Conservation (phyloP, 2,329 filamentous ascomycete genomes). For the Fusarium armeniacum region DNA sequence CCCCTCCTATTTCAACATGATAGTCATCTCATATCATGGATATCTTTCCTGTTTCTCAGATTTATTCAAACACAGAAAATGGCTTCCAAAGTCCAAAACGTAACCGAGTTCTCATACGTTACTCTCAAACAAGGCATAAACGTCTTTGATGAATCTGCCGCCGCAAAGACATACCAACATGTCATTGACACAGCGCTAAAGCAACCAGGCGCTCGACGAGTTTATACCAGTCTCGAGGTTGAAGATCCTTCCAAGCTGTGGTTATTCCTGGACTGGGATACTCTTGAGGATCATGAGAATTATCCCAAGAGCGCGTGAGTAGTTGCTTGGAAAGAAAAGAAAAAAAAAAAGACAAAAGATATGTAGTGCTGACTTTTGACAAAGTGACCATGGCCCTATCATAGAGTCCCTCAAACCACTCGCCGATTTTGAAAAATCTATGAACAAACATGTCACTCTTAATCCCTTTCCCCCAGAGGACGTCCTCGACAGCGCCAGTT, state of each 20-base stretch:
- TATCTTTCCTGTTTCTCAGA: accelerated
- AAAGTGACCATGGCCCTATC: conserved; percentile 29
- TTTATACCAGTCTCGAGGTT: conserved; percentile 45
- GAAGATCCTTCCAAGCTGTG: conserved; percentile 47
- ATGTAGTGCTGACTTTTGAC: not conserved
- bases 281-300: conserved; percentile 33
- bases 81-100: conserved; percentile 37
- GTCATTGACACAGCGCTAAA: conserved; percentile 39
- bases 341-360: accelerated
- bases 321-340: no score
- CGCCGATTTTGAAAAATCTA: conserved; percentile 28
- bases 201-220: conserved; percentile 44
- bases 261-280: conserved; percentile 50
- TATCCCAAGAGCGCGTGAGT: conserved; percentile 42
- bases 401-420: conserved; percentile 42
- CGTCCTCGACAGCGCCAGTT: conserved; percentile 41
- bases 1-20: conserved; percentile 24
- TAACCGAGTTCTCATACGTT: conserved; percentile 46
- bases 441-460: conserved; percentile 45
- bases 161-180: conserved; percentile 32
- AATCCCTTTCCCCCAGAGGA: conserved; percentile 44
- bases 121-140: conserved; percentile 38
- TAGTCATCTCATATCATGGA: conserved; percentile 6
- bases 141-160: conserved; percentile 30
- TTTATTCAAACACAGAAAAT: conserved; percentile 12